Evolutionary conservation across 1,284 basidiomycete species (phyloP).

Genomic region (Xerocomus nothofagi): DNA sequence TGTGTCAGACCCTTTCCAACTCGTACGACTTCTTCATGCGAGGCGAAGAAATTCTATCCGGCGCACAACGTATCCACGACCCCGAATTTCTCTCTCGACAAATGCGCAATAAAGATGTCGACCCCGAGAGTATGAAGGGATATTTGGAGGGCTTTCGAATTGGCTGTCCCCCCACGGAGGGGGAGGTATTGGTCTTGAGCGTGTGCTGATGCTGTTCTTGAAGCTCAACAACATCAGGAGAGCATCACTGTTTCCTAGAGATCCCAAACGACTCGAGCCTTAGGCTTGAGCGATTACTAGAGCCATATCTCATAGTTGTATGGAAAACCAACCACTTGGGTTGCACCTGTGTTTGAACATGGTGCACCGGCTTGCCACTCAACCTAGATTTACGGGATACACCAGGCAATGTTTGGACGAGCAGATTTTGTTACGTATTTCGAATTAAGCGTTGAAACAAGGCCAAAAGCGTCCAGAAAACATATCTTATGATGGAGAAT

Average conservation of each 20-base stretch:
- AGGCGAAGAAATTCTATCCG: slow-evolving; percentile 97
- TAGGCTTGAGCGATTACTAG: slow-evolving; percentile 31
- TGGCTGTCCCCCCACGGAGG: slow-evolving; percentile 88
- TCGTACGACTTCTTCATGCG: slow-evolving; percentile 99
- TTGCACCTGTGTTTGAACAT: slow-evolving; percentile 1
- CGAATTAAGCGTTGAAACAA: slow-evolving; percentile 26
- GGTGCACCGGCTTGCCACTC: slow-evolving; percentile 6
- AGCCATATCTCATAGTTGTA: not conserved
- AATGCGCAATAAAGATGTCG: slow-evolving; percentile 82
- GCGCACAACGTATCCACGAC: slow-evolving; percentile 97
- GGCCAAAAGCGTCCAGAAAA: slow-evolving; percentile 24
- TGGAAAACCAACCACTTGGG: not conserved
- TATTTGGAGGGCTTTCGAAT: slow-evolving; percentile 95
- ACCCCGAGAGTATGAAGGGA: slow-evolving; percentile 83
- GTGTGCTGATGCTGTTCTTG: slow-evolving; percentile 94
- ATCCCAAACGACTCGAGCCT: slow-evolving; percentile 81
- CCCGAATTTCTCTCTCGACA: slow-evolving; percentile 78
- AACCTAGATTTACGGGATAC: slow-evolving; percentile 23
- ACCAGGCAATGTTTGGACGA: slow-evolving; percentile 13
- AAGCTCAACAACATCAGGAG: slow-evolving; percentile 95
- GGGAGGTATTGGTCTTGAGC: slow-evolving; percentile 88
- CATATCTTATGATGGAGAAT: slow-evolving; percentile 16
- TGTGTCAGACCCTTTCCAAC: slow-evolving; percentile 79
- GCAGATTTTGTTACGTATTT: slow-evolving; percentile 21
- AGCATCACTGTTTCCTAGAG: slow-evolving; percentile 93